phyloP scores from a whole-genome alignment of 345 rosid species.

The Turnera subulata region DNA sequence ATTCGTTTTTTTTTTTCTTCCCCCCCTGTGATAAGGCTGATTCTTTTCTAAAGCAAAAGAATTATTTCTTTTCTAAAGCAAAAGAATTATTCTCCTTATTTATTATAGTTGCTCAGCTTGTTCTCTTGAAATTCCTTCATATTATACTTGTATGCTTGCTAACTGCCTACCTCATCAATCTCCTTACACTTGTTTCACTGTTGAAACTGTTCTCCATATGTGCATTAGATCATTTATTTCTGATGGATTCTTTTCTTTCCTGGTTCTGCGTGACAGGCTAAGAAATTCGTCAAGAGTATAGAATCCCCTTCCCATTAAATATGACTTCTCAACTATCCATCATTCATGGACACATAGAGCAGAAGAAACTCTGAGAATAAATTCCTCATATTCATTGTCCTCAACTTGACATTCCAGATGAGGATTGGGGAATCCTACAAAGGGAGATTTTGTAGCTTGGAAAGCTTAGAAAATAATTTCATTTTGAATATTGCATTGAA shows the following conservation, averaged over 20 bases:
- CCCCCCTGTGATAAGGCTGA: background rate
- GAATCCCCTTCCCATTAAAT: slow-evolving; percentile 43
- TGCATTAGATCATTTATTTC: no score
- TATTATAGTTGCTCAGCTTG: no score
- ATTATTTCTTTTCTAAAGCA: no score
- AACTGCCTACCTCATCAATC: no score
- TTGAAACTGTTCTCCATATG: no score
- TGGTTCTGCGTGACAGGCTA: slow-evolving; percentile 38
- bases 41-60: background rate
- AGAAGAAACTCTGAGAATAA: slow-evolving; percentile 15
- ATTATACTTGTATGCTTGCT: no score
- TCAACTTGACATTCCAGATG: background rate
- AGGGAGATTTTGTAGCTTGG: slow-evolving; percentile 2
- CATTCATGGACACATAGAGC: slow-evolving; percentile 8
- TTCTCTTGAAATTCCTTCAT: no score
- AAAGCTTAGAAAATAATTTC: background rate
- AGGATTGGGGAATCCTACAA: background rate
- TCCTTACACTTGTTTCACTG: no score
- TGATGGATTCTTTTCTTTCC: no score
- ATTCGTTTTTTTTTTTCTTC: slow-evolving; percentile 3
- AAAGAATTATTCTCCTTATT: no score
- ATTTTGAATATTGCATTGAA: background rate
- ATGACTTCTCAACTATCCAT: background rate
- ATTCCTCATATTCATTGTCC: background rate
- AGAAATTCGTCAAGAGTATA: slow-evolving; percentile 43